Evolutionary conservation across 1,139 yeast genomes (phyloP), one percentile per base, ranked within the genome.

Genomic region (Suhomyces panamericanus): DNA sequence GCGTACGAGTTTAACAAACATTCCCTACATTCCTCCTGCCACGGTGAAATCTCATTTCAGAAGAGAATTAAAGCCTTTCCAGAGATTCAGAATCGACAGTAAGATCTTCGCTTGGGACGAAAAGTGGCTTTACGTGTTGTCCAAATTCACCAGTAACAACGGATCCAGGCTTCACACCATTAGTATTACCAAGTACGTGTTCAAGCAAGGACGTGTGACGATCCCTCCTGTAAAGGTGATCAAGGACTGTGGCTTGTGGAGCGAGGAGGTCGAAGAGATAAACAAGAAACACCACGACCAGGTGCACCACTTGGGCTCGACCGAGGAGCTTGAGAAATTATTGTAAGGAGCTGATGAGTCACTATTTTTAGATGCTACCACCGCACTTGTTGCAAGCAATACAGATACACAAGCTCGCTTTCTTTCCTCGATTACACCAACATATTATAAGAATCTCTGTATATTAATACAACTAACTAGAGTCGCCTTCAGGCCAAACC

Each of bases 31-130:
- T 1, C 96, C 97, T 0, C 82, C 90, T 22, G 96, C 89, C 1
- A 77, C 84, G 12, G 85, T 87, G 10, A 78, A 78, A 47, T 77
- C 87, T 38, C 70, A 78, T 28, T 91, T 88, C 66, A 76, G 83
- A 50, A 79, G 77, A 49, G 96, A 90, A 59, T 81, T 91, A 58
- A 77, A 69, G 53, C 83, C 91, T 1, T 87, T 83, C 58, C 80
- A 78, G 48, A 58, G 59, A 30, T 91, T 82, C 61, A 56, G 69
- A 4, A 71, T 90, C 27, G 70, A 70, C 35, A 77, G 86, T 2
- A 71, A 81, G 42, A 73, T 91, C 26, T 64, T 87, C 12, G 87
- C 95, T 9, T 90, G 96, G 96, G 95, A 88, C 64, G 70, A 77
- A 31, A 90, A 90, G 63, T 89, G 96, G 96, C 57, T 91, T 13